These are phyloP conservation scores for Piedraia hortae DNA, from an alignment of 2,329 filamentous ascomycete species.

Conservation along the genomic window DNA sequence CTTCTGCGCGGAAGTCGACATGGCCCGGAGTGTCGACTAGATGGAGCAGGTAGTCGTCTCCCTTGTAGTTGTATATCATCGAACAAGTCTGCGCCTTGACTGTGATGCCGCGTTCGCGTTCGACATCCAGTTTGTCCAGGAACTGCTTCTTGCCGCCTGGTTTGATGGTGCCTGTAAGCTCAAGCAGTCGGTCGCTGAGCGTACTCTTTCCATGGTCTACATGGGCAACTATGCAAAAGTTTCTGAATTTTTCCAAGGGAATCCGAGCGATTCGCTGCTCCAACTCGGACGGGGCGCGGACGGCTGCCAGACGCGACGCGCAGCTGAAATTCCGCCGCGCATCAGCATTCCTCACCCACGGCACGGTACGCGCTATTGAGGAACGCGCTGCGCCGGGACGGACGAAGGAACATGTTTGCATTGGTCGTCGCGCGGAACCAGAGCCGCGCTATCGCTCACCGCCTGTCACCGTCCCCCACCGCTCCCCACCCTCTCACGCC, in stretches of 20 bases:
- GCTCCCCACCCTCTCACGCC: no score
- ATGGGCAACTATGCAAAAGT: constrained; percentile 96
- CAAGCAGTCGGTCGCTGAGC: constrained; percentile 69
- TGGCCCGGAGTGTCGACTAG: constrained; percentile 92
- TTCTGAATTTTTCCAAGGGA: constrained; percentile 55
- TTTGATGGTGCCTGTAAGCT: constrained; percentile 79
- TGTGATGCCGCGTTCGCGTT: constrained; percentile 84
- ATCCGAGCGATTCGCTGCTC: constrained; percentile 43
- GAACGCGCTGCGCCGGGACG: no score
- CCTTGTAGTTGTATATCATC: constrained; percentile 78
- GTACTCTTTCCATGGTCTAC: constrained; percentile 98
- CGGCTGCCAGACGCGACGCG: no score
- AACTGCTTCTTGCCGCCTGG: constrained; percentile 80
- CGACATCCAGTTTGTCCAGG: constrained; percentile 87
- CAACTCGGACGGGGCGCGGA: constrained; percentile 26
- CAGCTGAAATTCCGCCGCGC: no score
- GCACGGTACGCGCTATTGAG: no score
- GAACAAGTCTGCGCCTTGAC: constrained; percentile 97
- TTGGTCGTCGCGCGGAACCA: no score
- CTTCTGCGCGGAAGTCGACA: constrained; percentile 91
- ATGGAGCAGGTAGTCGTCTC: constrained; percentile 74
- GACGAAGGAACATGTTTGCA: no score
- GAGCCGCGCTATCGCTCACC: no score
- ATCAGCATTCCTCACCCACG: no score
- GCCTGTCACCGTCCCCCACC: no score